Base-by-base conservation (phyloP, 2,329 filamentous ascomycete genomes). In the Escovopsis sp. region DNA sequence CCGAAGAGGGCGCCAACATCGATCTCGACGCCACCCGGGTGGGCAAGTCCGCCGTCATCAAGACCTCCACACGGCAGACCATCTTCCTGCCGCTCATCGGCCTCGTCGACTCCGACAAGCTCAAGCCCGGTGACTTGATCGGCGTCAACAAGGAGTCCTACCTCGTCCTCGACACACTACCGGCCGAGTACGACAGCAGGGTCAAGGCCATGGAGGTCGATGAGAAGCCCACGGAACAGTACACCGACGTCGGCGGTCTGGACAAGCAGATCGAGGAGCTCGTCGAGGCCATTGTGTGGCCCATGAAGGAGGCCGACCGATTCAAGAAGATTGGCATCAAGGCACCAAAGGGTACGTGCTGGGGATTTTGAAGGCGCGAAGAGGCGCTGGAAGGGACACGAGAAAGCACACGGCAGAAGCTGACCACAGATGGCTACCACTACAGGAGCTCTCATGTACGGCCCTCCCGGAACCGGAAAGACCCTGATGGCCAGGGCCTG, bases 301-400 rank as follows among this genome's bases (percentile, higher is more conserved):
- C 91, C 2, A 98, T 98, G 91, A 96, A 96, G 74, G 89, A 98
- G 67, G 88, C 91, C 2, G 93, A 98, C 54, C 78, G 89, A 15
- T 98, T 98, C 71, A 96, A 95, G 75, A 96, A 95, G 74, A 95
- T 98, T 56, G 91, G 91, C 52, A 98, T 98, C 72, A 98, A 98
- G 70, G 89, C 91, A 34, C 91, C 91, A 12, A 98, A 98, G 68
- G 91, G 91, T 95, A 76, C 47, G 33, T 36, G 31, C 25, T 11
- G 20, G 29, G 37, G 37, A 37, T 7, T n/a, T n/a, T n/a, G 7
- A 6, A 24, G 15, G n/a, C 4, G 14, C 1, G 2, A n/a, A 84
- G 50, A n/a, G n/a, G n/a, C n/a, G n/a, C 91, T 94, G 71, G 94
- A 85, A 39, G 20, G 16, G 93, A 58, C n/a, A n/a, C 32, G 15